Evolutionary conservation across 2,329 filamentous ascomycete genomes (phyloP).

Genomic region (Cryphonectria carpinicola): DNA sequence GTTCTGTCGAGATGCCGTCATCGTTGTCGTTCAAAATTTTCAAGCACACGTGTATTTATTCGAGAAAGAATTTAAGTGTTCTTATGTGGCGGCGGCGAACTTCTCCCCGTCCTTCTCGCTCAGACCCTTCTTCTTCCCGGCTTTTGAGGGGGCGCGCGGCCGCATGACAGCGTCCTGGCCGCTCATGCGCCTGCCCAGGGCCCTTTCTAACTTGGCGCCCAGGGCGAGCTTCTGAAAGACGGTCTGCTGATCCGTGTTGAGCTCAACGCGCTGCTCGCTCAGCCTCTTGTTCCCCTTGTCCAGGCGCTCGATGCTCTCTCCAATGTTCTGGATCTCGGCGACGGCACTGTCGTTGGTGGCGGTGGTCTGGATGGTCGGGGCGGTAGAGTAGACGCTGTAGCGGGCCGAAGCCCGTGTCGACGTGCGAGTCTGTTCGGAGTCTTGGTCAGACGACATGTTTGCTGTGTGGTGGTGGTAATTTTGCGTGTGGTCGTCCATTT

Average conservation of each 20-base stretch:
- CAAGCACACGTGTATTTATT: background rate
- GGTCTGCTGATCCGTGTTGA: slow-evolving; percentile 79
- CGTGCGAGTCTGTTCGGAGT: slow-evolving; percentile 49
- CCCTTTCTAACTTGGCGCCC: slow-evolving; percentile 87
- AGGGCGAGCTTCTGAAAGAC: slow-evolving; percentile 85
- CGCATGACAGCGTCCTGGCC: slow-evolving; percentile 88
- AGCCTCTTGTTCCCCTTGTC: slow-evolving; percentile 77
- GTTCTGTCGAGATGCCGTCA: background rate
- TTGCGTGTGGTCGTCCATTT: background rate
- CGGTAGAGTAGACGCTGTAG: slow-evolving; percentile 64
- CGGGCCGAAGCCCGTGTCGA: slow-evolving; percentile 61
- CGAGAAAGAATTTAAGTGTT: background rate
- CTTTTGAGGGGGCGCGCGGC: slow-evolving; percentile 42
- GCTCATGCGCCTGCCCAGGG: slow-evolving; percentile 83
- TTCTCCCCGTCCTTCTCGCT: slow-evolving; percentile 43
- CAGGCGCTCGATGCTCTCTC: slow-evolving; percentile 80
- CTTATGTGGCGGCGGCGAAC: slow-evolving; percentile 26
- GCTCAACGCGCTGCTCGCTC: slow-evolving; percentile 77
- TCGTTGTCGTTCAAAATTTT: background rate
- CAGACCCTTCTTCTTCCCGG: slow-evolving; percentile 41
- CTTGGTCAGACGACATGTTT: slow-evolving; percentile 21
- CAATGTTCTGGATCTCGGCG: slow-evolving; percentile 69
- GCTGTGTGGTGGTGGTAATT: background rate
- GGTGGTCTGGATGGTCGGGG: slow-evolving; percentile 63
- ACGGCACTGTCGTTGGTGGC: slow-evolving; percentile 58